phyloP scores from a whole-genome alignment of 306 rosid genomes.

The Medicago lupulina region DNA sequence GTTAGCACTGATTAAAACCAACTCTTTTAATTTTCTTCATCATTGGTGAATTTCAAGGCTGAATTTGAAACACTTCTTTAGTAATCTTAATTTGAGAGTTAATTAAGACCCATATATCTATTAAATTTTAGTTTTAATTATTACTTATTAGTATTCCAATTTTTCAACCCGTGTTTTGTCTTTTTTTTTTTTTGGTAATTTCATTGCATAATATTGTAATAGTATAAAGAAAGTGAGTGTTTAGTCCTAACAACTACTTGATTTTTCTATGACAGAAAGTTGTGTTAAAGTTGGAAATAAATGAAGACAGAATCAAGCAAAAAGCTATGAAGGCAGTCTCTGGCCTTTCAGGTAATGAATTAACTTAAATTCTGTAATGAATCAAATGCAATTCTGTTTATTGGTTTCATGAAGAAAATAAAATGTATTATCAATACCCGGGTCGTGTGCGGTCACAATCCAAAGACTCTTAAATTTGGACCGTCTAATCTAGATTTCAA shows the following conservation, averaged over 20 bases:
- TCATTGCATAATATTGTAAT: too few species aligned
- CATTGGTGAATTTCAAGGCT: too few species aligned
- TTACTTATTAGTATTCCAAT: too few species aligned
- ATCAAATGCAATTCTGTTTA: neutral
- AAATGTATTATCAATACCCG: neutral
- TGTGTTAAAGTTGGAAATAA: slow-evolving; percentile 55
- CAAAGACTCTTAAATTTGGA: too few species aligned
- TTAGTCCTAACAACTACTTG: neutral
- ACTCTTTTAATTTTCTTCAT: too few species aligned
- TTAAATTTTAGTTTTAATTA: too few species aligned
- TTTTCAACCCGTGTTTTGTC: too few species aligned
- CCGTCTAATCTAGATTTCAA: too few species aligned
- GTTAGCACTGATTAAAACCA: too few species aligned
- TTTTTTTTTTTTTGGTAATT: too few species aligned
- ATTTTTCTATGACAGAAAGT: slow-evolving; percentile 55
- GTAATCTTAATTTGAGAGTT: neutral
- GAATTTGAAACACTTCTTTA: neutral
- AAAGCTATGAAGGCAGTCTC: slow-evolving; percentile 70
- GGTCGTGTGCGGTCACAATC: too few species aligned
- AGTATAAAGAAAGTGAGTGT: neutral
- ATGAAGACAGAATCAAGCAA: slow-evolving; percentile 53
- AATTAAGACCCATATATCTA: neutral
- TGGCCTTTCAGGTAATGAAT: slow-evolving; percentile 57
- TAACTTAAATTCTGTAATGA: slow-evolving; percentile 51
- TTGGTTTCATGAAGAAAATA: neutral